Base-by-base conservation (phyloP, 202 grass and related monocot genomes). In the Bolboschoenoplectus hybrid region DNA sequence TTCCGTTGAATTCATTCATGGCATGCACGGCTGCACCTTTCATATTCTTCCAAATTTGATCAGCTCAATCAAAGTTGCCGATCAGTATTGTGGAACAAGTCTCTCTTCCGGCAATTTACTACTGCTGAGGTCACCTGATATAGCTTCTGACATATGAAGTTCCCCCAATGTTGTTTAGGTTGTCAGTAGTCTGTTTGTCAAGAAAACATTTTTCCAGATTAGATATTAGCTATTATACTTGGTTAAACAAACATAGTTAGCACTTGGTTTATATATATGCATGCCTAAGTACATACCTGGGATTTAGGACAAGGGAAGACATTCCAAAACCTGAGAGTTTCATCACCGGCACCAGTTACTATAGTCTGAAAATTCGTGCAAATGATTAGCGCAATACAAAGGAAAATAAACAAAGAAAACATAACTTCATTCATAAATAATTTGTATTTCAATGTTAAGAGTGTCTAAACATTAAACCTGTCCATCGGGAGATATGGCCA, bases 311-410 rank as follows among this genome's bases (percentile, higher is more conserved):
- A 94, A 3, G 97, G 97, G 65, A 99, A 99, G 65, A 99, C 93
- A 2, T 99, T 99, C 97, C 97, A 99, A 82, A 99, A 94, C 19
- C 97, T 90, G 9, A 99, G 86, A 7, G 93, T 97, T 92, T 99
- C 97, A 5, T 99, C 97, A 63, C 97, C 97, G 35, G 97, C 97
- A 4, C 97, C 97, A 72, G 97, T 99, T 84, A 97, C 93, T 58
- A 99, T 94, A 64, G 90, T 99, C 97, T 99, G 90, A 90, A 85
- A 68, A 82, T 53, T 63, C 8, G 8, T 80, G 41, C 79, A 32
- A 46, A 68, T 10, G 16, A 82, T 83, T 51, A 51, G 69, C 83
- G 3, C 66, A 85, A 47, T 60, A 72, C 43, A 79, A 88, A 45
- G 57, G 10, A 68, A 80, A 63, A 87, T 79, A 11, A 67, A 17